These are phyloP conservation scores for Sphaerulina populicola DNA, from an alignment of 2,329 filamentous ascomycete genomes.

Conservation along the genomic window DNA sequence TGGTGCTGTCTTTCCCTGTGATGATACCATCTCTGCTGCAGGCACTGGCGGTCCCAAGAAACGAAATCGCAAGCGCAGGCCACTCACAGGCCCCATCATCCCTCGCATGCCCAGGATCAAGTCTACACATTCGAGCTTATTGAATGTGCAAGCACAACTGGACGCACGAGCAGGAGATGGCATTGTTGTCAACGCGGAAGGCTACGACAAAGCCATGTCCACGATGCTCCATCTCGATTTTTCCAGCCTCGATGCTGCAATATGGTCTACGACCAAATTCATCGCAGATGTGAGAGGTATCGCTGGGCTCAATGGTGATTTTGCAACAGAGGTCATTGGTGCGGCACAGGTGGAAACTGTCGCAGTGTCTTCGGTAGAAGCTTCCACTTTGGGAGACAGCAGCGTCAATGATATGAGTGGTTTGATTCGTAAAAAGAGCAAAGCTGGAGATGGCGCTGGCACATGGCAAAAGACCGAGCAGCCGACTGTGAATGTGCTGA, in stretches of 20 bases:
- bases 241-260: constrained; percentile 54
- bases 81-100: constrained; percentile 52
- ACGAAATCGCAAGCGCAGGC: constrained; percentile 39
- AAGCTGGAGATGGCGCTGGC: constrained; percentile 27
- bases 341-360: constrained; percentile 10
- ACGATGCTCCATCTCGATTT: constrained; percentile 67
- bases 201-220: constrained; percentile 45
- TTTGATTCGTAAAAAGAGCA: constrained; percentile 47
- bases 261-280: constrained; percentile 61
- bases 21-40: not conserved
- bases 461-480: constrained; percentile 1
- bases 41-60: constrained; percentile 14
- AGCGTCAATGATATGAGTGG: constrained; percentile 29
- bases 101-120: constrained; percentile 50
- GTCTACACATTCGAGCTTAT: constrained; percentile 22
- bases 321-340: constrained; percentile 20
- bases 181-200: constrained; percentile 23
- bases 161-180: constrained; percentile 14
- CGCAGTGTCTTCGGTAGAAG: not conserved
- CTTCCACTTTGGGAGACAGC: not conserved
- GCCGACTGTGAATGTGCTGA: constrained; percentile 43
- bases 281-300: constrained; percentile 51
- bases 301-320: constrained; percentile 17
- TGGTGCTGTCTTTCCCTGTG: not conserved
- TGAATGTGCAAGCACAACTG: constrained; percentile 15